Base-by-base conservation (phyloP, 306 rosid genomes). In the Adenanthera pavonina region DNA sequence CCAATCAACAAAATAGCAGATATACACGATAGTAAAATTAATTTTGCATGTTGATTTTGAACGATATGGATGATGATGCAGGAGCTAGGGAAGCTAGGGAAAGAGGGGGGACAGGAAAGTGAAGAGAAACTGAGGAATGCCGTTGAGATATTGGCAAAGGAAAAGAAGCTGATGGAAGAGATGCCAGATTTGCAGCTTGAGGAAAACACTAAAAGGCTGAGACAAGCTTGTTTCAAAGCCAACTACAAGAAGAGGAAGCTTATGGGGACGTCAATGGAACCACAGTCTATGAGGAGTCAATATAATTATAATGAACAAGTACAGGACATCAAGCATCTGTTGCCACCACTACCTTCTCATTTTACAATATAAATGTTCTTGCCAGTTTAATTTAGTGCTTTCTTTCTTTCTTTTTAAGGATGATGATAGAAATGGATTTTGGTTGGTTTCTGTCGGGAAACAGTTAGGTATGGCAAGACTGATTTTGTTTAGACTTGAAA, bases 141-240 rank as follows among this genome's bases (percentile, higher is more conserved):
- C 0, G 61, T 92, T 9, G 86, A 84, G 75, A 74, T 87, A 35
- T 83, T 95, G 78, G 96, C 92, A 79, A 85, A 69, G 77, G 99
- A 95, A 30, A 93, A 78, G 98, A 91, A 79, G 77, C 8, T 89
- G 20, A 30, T 95, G 88, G 98, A 93, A 82, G 97, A 92, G 60
- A 78, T 81, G 72, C 99, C 98, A 0, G 98, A 95, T 75, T 64
- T 87, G 78, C 85, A 93, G 16, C 85, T 95, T 0, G 90, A 88
- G 40, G 87, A 84, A 34, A 69, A 76, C 17, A 95, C 98, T 2
- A 95, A 92, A 75, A 85, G 91, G 75, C 92, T 93, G 17, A 88
- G 99, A 30, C 99, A 95, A 49, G 97, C 94, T 0, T 93, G 99
- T 41, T 95, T 95, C 33, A 95, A 95, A 81, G 94, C 96, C 1